Evolutionary conservation across 306 rosid genomes (phyloP), one percentile per base, ranked within the genome.

Genomic region (Pueraria montana): DNA sequence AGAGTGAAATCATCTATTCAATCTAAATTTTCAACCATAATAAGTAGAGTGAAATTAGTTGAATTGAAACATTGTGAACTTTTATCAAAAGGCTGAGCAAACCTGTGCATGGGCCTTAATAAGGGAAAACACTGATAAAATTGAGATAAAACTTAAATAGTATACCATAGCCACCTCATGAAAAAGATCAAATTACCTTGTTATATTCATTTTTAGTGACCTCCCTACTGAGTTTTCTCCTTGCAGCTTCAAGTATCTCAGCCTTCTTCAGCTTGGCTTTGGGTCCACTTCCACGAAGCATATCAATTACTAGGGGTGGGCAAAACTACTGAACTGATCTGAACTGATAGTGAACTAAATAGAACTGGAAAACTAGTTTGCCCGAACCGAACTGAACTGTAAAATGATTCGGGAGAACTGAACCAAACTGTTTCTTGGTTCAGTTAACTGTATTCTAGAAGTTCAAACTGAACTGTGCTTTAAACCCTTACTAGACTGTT

Each of bases 161-260:
- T 24, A 36, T 67, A 48, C 36, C 40, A 45, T 27, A 68, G 40
- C 27, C 62, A 55, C 59, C 76, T 52, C 18, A 42, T 56, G 55
- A 30, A 48, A 20, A 26, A 27, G 6, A 61, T 45, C 27, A 42
- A 87, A 78, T 79, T 49, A 94, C 99, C 99, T 90, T 96, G 87
- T 2, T 85, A 81, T 92, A 96, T 82, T 96, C 98, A 45, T 40
- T 89, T 88, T 46, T 74, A 34, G 82, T 76, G 78, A 94, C 78
- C 23, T 86, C 97, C 89, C 97, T 89, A 45, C 79, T 72, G 27
- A 96, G 95, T 77, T 78, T 74, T 38, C 50, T 83, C 88, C 84
- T 87, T 30, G 96, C 96, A 83, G 98, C 96, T 84, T 83, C 89
- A 48, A 49, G 23, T 32, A 96, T 88, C 76, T 96, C 97, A 50